Percentiles rank a stretch among this genome's conserved stretches.
phyloP scores from a whole-genome alignment of 75 land plant genomes.

The Picea glauca region DNA sequence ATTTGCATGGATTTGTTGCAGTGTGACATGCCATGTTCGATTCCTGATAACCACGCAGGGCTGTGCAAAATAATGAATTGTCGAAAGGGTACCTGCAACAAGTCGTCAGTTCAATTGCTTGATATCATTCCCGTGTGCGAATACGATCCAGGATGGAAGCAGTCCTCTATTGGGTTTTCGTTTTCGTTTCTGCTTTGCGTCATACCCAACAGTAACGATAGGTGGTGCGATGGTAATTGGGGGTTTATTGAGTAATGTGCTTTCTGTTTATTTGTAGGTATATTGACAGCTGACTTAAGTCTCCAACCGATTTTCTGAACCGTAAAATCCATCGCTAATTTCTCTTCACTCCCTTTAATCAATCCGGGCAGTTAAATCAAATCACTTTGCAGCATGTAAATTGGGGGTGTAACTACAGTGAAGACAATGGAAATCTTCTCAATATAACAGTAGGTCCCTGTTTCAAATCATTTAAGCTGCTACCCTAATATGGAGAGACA shows the following conservation, averaged over 20 bases:
- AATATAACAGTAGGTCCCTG: slow-evolving; percentile 23
- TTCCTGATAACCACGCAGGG: neutral
- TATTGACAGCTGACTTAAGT: slow-evolving; percentile 1
- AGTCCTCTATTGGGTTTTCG: neutral
- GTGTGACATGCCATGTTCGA: neutral
- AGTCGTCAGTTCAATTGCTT: neutral
- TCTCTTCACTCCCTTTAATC: no score
- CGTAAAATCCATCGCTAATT: slow-evolving; percentile 6
- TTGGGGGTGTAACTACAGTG: slow-evolving; percentile 7
- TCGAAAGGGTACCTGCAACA: neutral
- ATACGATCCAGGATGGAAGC: neutral
- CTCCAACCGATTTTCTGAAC: slow-evolving; percentile 8
- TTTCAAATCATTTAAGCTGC: slow-evolving; percentile 16
- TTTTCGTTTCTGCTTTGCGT: neutral
- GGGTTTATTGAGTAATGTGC: no score
- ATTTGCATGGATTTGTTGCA: neutral
- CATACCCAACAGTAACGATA: neutral
- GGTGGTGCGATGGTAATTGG: neutral
- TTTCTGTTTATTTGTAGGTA: slow-evolving; percentile 10
- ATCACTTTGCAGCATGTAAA: no score
- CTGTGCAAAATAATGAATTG: neutral
- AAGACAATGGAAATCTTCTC: slow-evolving; percentile 20
- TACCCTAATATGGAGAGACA: neutral
- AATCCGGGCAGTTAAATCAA: no score
- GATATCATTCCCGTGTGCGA: neutral